Evolutionary conservation across 331 rosid species (phyloP).

Genomic region (Arachis monticola): DNA sequence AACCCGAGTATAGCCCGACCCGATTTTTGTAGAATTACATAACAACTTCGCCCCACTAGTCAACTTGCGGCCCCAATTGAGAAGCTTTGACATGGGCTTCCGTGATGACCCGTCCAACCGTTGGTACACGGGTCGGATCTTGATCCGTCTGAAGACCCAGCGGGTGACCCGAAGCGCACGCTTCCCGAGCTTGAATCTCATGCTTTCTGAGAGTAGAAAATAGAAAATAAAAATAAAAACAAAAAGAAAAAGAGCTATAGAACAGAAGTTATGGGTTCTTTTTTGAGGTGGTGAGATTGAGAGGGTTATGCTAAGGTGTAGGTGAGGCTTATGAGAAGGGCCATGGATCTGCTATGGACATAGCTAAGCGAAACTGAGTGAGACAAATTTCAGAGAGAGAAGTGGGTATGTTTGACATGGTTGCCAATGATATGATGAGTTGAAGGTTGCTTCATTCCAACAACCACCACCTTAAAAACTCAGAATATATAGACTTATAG

Average conservation of each 20-base stretch:
- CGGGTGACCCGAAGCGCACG: conserved; percentile 51
- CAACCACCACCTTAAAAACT: background rate
- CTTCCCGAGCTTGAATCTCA: conserved; percentile 71
- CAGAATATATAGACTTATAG: background rate
- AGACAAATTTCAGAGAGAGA: conserved; percentile 71
- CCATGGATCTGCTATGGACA: conserved; percentile 83
- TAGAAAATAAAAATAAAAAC: too few relatives aligned
- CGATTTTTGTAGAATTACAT: conserved; percentile 34
- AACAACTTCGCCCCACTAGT: conserved; percentile 55
- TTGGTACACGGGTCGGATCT: conserved; percentile 39
- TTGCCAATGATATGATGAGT: background rate
- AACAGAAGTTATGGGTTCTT: too few relatives aligned
- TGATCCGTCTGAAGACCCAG: conserved; percentile 50
- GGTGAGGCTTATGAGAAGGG: conserved; percentile 54
- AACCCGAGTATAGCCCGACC: conserved; percentile 50
- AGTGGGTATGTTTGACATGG: conserved; percentile 69
- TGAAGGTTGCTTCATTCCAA: conserved; percentile 18
- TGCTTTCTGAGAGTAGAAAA: background rate
- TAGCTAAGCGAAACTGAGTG: conserved; percentile 63
- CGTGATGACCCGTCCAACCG: conserved; percentile 27
- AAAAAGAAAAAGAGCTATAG: background rate
- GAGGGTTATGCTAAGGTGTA: conserved; percentile 10
- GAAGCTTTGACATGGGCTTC: conserved; percentile 43
- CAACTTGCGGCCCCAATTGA: conserved; percentile 65
- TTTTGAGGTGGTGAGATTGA: too few relatives aligned